Evolutionary conservation across 169 alveolate genomes (phyloP).

Genomic region (Miamiensis avidus): DNA sequence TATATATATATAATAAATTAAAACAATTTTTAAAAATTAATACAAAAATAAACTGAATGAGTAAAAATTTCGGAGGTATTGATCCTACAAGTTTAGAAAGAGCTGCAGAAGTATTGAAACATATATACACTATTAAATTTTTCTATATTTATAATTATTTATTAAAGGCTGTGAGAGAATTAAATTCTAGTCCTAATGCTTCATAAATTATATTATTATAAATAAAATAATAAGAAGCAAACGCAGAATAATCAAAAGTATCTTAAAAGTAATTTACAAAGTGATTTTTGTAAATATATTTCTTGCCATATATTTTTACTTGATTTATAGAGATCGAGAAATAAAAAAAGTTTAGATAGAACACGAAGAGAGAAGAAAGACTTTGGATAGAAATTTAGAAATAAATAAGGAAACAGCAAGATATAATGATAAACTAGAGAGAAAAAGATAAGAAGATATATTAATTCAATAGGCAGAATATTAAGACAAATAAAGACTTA

Average conservation of each 20-base stretch:
- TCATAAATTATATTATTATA: conserved; percentile 95
- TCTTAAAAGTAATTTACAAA: not conserved
- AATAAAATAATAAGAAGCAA: conserved; percentile 94
- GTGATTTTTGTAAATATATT: no score
- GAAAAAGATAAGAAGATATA: conserved; percentile 31
- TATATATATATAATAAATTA: no score
- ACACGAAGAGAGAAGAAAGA: conserved; percentile 92
- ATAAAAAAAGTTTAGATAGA: conserved; percentile 80
- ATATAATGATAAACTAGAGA: conserved; percentile 92
- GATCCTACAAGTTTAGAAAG: conserved; percentile 99
- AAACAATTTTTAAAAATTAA: no score
- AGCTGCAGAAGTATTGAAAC: conserved; percentile 93
- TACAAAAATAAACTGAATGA: not conserved
- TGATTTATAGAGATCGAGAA: conserved; percentile 46
- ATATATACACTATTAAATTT: not conserved
- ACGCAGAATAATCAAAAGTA: conserved; percentile 14
- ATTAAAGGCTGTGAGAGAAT: conserved; percentile 87
- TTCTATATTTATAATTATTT: not conserved
- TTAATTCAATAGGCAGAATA: conserved; percentile 14
- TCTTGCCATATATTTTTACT: not conserved
- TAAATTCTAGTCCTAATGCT: conserved; percentile 94
- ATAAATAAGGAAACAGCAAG: conserved; percentile 94
- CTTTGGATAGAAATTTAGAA: conserved; percentile 91
- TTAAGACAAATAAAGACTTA: not conserved
- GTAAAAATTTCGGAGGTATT: conserved; percentile 32